Percentiles rank a stretch among this genome's conserved stretches.
These are phyloP conservation scores for Kwoniella europaea DNA, from an alignment of 768 basidiomycete species.

Conservation along the genomic window DNA sequence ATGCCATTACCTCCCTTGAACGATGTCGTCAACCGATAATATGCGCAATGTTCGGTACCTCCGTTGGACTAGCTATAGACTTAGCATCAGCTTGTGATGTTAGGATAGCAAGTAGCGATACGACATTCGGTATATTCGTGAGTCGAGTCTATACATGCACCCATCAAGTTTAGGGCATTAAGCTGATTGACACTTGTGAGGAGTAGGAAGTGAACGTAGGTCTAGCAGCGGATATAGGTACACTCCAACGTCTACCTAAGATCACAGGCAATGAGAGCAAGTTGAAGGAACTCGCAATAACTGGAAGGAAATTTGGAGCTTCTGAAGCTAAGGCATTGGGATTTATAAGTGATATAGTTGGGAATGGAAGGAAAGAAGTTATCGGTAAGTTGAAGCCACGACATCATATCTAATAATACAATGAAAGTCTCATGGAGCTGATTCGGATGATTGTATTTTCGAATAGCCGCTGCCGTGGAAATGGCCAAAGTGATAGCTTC, in stretches of 20 bases:
- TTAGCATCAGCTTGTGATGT: slow-evolving; percentile 78
- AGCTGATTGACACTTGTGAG: not conserved
- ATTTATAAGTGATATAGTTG: slow-evolving; percentile 72
- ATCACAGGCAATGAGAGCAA: slow-evolving; percentile 75
- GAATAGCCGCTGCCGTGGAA: slow-evolving; percentile 65
- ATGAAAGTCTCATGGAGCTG: not conserved
- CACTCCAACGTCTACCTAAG: slow-evolving; percentile 79
- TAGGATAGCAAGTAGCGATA: slow-evolving; percentile 67
- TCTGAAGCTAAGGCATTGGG: slow-evolving; percentile 72
- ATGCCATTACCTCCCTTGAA: slow-evolving; percentile 71
- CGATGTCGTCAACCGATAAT: slow-evolving; percentile 79
- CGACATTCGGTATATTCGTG: slow-evolving; percentile 75
- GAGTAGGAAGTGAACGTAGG: slow-evolving; percentile 82
- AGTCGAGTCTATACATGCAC: slow-evolving; percentile 24
- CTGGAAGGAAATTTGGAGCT: slow-evolving; percentile 72
- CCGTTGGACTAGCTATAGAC: slow-evolving; percentile 79
- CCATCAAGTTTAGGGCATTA: not conserved
- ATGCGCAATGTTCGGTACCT: slow-evolving; percentile 75
- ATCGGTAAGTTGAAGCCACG: slow-evolving; percentile 53
- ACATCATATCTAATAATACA: not conserved
- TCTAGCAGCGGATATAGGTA: slow-evolving; percentile 84
- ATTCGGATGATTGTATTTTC: slow-evolving; percentile 1
- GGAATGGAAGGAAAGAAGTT: slow-evolving; percentile 71
- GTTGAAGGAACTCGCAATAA: slow-evolving; percentile 75
- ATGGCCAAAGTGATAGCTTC: slow-evolving; percentile 69